Evolutionary conservation across 768 basidiomycete genomes (phyloP), one percentile per base, ranked within the genome.

Genomic region (Suillus ampliporus): DNA sequence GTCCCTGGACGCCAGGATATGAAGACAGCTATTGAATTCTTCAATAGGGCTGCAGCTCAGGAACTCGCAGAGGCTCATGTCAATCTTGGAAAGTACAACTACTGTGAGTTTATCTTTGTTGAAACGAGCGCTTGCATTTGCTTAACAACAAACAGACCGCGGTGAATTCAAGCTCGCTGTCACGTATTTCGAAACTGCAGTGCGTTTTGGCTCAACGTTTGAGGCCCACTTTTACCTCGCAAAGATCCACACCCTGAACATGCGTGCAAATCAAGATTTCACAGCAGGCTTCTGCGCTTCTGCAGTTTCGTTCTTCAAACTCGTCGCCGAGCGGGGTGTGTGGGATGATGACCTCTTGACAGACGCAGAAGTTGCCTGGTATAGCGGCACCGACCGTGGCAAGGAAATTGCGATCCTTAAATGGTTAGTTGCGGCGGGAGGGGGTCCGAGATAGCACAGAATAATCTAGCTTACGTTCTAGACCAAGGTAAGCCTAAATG

Each of bases 171-270:
- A 79, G 28, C 65, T 83, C 5, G 95, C 96, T 0, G 84, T 81
- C 1, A 82, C 85, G 1, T 89, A 89, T 71, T 92, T 99, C 68
- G 94, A 99, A 74, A 83, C 83, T 28, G 97, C 96, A 4, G 79
- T 97, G 52, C 86, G 91, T 2, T 83, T 86, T 66, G 97, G 97
- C 5, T 96, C 97, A 5, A 91, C 92, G 1, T 95, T 97, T 62
- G 96, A 99, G 72, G 91, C 96, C 1, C 97, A 92, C 76, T 97
- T 95, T 77, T 95, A 97, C 70, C 85, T 97, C 11, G 95, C 92
- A 26, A 85, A 89, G 66, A 88, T 97, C 15, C 87, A 97, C 64
- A 83, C 89, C 34, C 71, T 80, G 34, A 84, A 89, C 31, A 75
- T 81, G 37, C 80, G 81, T 19, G 78, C 78, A 11, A 75, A 72